These are phyloP conservation scores for Groenewaldozyma tartarivorans DNA, from an alignment of 805 yeast species.

Conservation along the genomic window DNA sequence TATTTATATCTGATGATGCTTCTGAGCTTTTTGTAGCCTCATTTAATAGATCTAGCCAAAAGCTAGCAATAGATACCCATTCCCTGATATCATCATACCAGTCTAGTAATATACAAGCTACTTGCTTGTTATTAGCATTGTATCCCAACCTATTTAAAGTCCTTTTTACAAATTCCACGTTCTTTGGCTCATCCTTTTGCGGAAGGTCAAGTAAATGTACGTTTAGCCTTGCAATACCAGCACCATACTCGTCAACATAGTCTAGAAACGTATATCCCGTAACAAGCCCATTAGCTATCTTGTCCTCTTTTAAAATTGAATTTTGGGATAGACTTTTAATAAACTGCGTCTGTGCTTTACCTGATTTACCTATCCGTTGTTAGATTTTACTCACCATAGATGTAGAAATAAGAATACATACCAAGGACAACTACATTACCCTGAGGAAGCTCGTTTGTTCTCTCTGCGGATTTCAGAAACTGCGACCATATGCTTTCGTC, in stretches of 20 bases:
- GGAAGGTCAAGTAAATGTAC: constrained; percentile 14
- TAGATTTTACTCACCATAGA: neutral
- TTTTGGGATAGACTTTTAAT: neutral
- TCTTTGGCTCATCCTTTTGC: constrained; percentile 5
- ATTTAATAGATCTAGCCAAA: constrained; percentile 12
- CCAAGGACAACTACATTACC: neutral
- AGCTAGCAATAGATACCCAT: constrained; percentile 16
- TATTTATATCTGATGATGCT: neutral
- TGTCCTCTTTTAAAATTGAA: neutral
- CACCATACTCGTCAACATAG: constrained; percentile 20
- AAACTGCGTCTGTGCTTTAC: constrained; percentile 2
- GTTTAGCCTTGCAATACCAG: constrained; percentile 14
- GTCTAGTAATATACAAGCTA: constrained; percentile 11
- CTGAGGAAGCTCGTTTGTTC: neutral
- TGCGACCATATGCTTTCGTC: neutral
- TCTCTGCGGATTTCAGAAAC: neutral
- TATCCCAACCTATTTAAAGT: constrained; percentile 7
- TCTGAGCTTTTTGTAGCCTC: constrained; percentile 11
- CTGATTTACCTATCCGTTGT: constrained; percentile 3
- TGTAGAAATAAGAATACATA: neutral
- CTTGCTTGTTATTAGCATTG: constrained; percentile 1
- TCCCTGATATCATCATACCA: constrained; percentile 10
- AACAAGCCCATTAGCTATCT: constrained; percentile 15
- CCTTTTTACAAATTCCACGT: constrained; percentile 11
- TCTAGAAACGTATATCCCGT: constrained; percentile 22